Evolutionary conservation across 1,139 yeast species (phyloP), one percentile per base, ranked within the genome.

Genomic region (Lodderomyces oxycetoniae): DNA sequence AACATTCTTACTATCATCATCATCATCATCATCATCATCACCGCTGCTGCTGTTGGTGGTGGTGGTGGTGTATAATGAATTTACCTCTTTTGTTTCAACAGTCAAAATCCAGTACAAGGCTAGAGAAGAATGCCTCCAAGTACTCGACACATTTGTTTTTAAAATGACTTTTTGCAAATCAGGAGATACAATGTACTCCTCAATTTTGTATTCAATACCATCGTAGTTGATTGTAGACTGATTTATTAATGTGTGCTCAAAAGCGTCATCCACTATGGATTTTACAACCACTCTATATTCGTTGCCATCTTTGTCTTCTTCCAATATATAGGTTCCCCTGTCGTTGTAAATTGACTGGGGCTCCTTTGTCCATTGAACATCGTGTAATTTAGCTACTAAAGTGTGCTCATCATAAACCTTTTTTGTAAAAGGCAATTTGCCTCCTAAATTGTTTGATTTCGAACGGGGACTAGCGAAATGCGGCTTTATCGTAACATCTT

Each of bases 41-140:
- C 6, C 7, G 26, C 12, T 24, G 22, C 22, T 19, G n/a, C n/a
- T n/a, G n/a, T n/a, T n/a, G n/a, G n/a, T n/a, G n/a, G n/a, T n/a
- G n/a, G n/a, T n/a, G n/a, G n/a, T n/a, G n/a, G n/a, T n/a, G 24
- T 34, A 54, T 12, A 61, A 41, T 1, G 72, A 71, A 19, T 41
- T 49, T 5, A 67, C 48, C 5, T 45, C 23, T 19, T 52, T 50
- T 3, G 40, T 36, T 1, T 46, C 45, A 17, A 67, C 55, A 36
- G 64, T 55, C 35, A 59, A 55, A 5, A 67, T 36, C 87, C 93
- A 89, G 55, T 77, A 87, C 23, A 63, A 47, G 0, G 84, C 82
- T 34, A 63, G 63, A 1, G 79, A 62, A 2, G 96, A 89, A 52
- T 88, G 91, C 44, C 98, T 70, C 77, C 85, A 89, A 46, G 75